Evolutionary conservation across 257 asterid species (phyloP).

Genomic region (Forsythia viridissima): DNA sequence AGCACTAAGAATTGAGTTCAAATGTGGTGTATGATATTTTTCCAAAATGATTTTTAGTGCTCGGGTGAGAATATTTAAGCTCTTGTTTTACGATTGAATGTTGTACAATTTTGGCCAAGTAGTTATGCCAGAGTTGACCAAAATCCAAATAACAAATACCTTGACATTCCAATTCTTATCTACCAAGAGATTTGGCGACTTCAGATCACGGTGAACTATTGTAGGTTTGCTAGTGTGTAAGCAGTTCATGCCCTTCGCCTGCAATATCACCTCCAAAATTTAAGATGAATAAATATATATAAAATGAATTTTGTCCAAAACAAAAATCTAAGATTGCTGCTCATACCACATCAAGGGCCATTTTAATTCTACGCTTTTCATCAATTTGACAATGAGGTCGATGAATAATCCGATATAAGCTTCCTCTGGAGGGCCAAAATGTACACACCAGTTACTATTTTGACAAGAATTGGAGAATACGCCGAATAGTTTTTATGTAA

Average conservation of each 20-base stretch:
- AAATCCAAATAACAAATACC: slow-evolving; percentile 43
- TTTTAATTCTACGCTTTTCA: slow-evolving; percentile 87
- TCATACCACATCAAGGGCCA: slow-evolving; percentile 99
- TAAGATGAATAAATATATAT: slow-evolving; percentile 10
- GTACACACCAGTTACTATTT: background rate
- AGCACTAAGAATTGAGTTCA: slow-evolving; percentile 1
- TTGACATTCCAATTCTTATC: slow-evolving; percentile 96
- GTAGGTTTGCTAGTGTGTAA: slow-evolving; percentile 95
- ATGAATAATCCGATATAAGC: slow-evolving; percentile 92
- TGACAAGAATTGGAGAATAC: background rate
- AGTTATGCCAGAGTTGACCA: slow-evolving; percentile 11
- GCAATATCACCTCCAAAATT: slow-evolving; percentile 31
- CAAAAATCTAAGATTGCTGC: background rate
- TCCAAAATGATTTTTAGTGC: background rate
- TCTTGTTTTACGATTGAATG: too few species aligned
- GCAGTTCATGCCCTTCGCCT: slow-evolving; percentile 99
- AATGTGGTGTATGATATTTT: background rate
- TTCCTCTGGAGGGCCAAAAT: slow-evolving; percentile 73
- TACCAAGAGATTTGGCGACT: slow-evolving; percentile 96
- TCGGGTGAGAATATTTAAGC: too few species aligned
- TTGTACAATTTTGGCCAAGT: background rate
- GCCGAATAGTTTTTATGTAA: background rate
- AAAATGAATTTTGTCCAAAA: background rate
- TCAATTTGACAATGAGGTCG: slow-evolving; percentile 96
- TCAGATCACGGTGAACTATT: slow-evolving; percentile 96